A percentile compares a stretch with the other conserved stretches of the same genome.
phyloP scores from a whole-genome alignment of 164 flowering plant genomes.

The Berberis vulgaris region DNA sequence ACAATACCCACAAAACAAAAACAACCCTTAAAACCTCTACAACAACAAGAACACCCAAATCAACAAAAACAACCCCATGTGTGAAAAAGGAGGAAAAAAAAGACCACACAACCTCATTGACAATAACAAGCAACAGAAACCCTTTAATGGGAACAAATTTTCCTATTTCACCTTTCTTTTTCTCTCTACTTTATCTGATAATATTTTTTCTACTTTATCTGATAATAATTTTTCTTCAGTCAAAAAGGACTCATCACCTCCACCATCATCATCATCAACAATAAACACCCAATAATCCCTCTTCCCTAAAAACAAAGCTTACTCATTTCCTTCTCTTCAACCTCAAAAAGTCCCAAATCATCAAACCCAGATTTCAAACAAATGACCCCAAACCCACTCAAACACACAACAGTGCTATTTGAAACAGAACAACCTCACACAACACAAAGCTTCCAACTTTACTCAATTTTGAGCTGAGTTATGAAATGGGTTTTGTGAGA shows the following conservation, averaged over 20 bases:
- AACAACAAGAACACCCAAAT: too few relatives aligned
- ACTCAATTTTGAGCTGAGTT: neutral
- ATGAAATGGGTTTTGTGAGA: neutral
- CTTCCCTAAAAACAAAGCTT: slow-evolving; percentile 28
- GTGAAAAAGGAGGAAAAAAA: slow-evolving; percentile 15
- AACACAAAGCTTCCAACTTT: neutral
- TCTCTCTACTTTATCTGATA: slow-evolving; percentile 21
- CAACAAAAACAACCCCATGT: slow-evolving; percentile 1
- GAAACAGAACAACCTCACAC: neutral
- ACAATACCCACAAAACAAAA: slow-evolving; percentile 1
- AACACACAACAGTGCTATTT: neutral
- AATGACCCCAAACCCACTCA: slow-evolving; percentile 1
- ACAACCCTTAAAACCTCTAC: neutral
- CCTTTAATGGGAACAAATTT: slow-evolving; percentile 38
- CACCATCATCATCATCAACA: slow-evolving; percentile 29
- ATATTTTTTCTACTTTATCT: slow-evolving; percentile 19
- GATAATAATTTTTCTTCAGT: slow-evolving; percentile 25
- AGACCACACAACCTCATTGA: slow-evolving; percentile 13
- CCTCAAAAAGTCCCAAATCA: slow-evolving; percentile 38
- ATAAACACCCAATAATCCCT: slow-evolving; percentile 23
- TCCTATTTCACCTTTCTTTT: slow-evolving; percentile 11
- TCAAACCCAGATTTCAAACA: slow-evolving; percentile 26
- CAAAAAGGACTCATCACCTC: slow-evolving; percentile 25
- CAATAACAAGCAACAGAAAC: slow-evolving; percentile 6
- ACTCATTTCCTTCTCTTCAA: slow-evolving; percentile 21